phyloP scores from a whole-genome alignment of 2,329 filamentous ascomycete genomes.

The Sclerotinia nivalis region DNA sequence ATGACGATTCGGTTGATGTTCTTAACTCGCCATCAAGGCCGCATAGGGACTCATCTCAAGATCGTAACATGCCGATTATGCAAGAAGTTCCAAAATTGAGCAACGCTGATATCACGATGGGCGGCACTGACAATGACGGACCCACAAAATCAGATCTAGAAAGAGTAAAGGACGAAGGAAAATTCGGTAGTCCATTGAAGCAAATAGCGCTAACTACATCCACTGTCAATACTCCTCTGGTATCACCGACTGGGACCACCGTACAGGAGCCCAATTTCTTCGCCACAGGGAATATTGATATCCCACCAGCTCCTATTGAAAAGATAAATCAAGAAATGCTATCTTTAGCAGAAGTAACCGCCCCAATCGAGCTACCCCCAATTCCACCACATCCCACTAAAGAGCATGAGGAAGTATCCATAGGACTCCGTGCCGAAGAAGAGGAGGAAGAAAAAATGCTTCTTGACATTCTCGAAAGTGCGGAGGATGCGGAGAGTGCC shows the following conservation, averaged over 20 bases:
- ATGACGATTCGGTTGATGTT: constrained; percentile 45
- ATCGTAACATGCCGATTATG: constrained; percentile 23
- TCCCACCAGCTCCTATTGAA: constrained; percentile 10
- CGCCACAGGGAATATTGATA: neutral
- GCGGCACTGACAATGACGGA: constrained; percentile 24
- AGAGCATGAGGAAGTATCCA: constrained; percentile 24
- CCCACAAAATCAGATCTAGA: constrained; percentile 27
- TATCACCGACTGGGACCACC: constrained; percentile 26
- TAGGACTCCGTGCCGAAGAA: constrained; percentile 30
- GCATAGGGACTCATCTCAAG: constrained; percentile 26
- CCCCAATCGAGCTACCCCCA: constrained; percentile 27
- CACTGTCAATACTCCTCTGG: constrained; percentile 34
- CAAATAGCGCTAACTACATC: constrained; percentile 37
- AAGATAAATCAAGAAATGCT: constrained; percentile 31
- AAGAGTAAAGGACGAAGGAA: constrained; percentile 30
- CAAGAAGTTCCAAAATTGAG: constrained; percentile 25
- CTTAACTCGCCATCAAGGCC: constrained; percentile 40
- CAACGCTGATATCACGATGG: constrained; percentile 27
- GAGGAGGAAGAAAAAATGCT: constrained; percentile 38
- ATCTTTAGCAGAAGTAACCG: constrained; percentile 25
- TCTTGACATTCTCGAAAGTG: constrained; percentile 33
- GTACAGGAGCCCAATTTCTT: constrained; percentile 2
- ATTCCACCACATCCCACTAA: constrained; percentile 31
- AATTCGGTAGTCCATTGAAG: constrained; percentile 38
- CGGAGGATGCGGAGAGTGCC: constrained; percentile 28